Evolutionary conservation across 2,329 filamentous ascomycete species (phyloP).

Genomic region (Cladosporium sp.): DNA sequence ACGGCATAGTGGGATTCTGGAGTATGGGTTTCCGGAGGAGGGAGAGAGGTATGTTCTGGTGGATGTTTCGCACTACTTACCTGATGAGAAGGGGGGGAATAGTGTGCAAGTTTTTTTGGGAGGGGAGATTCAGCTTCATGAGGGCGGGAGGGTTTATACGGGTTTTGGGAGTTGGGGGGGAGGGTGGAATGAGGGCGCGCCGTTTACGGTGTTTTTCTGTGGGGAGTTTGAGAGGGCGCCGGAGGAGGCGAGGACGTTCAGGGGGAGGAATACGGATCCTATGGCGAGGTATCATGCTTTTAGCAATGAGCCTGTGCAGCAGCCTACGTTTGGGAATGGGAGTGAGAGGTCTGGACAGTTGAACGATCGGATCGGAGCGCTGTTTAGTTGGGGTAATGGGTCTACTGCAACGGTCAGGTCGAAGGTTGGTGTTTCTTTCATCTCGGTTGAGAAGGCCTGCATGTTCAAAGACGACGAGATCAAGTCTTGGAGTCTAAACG

Average conservation of each 20-base stretch:
- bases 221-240: slow-evolving; percentile 51
- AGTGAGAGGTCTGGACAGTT: slow-evolving; percentile 26
- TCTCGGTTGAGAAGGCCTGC: slow-evolving; percentile 59
- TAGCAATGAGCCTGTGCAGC: slow-evolving; percentile 22
- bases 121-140: slow-evolving; percentile 51
- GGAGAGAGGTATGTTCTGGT: slow-evolving; percentile 49
- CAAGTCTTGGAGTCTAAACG: slow-evolving; percentile 32
- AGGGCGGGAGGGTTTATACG: slow-evolving; percentile 47
- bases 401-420: slow-evolving; percentile 41
- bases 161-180: slow-evolving; percentile 58
- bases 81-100: slow-evolving; percentile 49
- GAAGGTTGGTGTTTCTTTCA: slow-evolving; percentile 62
- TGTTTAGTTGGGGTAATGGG: slow-evolving; percentile 44
- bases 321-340: slow-evolving; percentile 36
- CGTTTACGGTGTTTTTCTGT: slow-evolving; percentile 59
- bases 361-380: slow-evolving; percentile 46
- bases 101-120: slow-evolving; percentile 54
- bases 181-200: slow-evolving; percentile 57
- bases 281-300: slow-evolving; percentile 21
- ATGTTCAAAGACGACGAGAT: slow-evolving; percentile 55
- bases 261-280: slow-evolving; percentile 27
- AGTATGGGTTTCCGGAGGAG: slow-evolving; percentile 53
- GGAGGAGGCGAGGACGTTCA: slow-evolving; percentile 30
- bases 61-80: slow-evolving; percentile 60
- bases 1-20: slow-evolving; percentile 54